Base-by-base conservation (phyloP, 2,329 filamentous ascomycete genomes). In the Emmonsiellopsis sp. region DNA sequence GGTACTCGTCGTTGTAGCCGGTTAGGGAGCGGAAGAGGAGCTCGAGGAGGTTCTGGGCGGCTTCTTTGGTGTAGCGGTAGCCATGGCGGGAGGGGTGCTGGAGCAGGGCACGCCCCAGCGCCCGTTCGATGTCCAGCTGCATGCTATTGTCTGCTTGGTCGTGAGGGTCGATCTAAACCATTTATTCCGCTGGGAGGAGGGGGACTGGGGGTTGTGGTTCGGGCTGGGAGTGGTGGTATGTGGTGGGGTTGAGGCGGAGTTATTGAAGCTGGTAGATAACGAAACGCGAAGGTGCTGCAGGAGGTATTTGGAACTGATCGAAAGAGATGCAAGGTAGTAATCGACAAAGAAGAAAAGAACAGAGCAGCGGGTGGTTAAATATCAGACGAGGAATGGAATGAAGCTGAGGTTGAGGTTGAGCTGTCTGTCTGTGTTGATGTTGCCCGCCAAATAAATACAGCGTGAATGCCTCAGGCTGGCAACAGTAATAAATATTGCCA, bases 11-110 rank as follows among this genome's bases (percentile, higher is more conserved):
- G 56, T 83, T 83, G 58, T 87, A 83, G 56, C 83, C 86, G 34
- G 89, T 87, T 62, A 98, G 81, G 51, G 87, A 94, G 75, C 83
- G 87, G 73, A 97, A 98, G 52, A 98, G 85, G 54, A 83, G 83
- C 64, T 83, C 78, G 53, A 94, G 75, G 34, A 98, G 83, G 58
- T 87, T 81, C 56, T 80, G 79, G 58, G 82, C 79, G 51, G 91
- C 89, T 46, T 81, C 74, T 51, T 84, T 77, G 42, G 79, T 84
- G 72, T 91, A 98, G 57, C 86, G 85, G 72, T 89, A 87, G 59
- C 80, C 76, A 75, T 87, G 84, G 60, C 80, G 77, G 61, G 77
- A 76, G 53, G 93, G 91, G 65, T 94, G 82, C 65, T 86, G 81
- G 67, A 87, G 82, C 65, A 98, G 81, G 65, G 88, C 83, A 69